These are phyloP conservation scores for Physaria fendleri DNA, from an alignment of 345 rosid species.

Conservation along the genomic window DNA sequence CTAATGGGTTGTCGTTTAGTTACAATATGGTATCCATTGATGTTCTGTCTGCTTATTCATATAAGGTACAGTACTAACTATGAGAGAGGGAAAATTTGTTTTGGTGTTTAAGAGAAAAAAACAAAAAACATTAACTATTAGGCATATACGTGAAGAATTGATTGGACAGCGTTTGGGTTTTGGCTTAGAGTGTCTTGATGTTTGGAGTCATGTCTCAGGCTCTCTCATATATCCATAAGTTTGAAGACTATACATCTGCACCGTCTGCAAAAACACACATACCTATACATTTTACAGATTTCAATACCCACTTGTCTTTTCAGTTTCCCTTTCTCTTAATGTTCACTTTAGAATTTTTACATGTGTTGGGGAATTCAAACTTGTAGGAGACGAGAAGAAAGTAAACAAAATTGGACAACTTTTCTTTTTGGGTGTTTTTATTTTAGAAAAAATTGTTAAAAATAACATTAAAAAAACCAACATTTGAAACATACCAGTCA, in stretches of 20 bases:
- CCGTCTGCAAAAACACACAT: neutral
- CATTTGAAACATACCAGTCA: too few species aligned
- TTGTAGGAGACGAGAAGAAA: neutral
- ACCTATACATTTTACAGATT: neutral
- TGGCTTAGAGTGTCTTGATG: neutral
- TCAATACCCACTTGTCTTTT: neutral
- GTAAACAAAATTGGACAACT: neutral
- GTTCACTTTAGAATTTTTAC: neutral
- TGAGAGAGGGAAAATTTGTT: neutral
- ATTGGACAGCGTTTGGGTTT: neutral
- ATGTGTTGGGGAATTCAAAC: neutral
- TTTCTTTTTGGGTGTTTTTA: neutral
- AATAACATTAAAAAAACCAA: too few species aligned
- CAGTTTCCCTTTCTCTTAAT: neutral
- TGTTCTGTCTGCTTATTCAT: too few species aligned
- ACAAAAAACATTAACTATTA: neutral
- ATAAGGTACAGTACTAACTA: too few species aligned
- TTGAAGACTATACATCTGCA: neutral
- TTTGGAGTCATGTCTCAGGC: neutral
- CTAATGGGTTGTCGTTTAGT: neutral
- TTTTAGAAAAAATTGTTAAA: too few species aligned
- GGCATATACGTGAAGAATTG: neutral
- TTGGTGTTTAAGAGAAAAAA: neutral
- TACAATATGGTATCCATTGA: too few species aligned
- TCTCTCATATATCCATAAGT: neutral